phyloP scores from a whole-genome alignment of 192 early-diverging fungal genomes.

The Backusella parvicylindrica region DNA sequence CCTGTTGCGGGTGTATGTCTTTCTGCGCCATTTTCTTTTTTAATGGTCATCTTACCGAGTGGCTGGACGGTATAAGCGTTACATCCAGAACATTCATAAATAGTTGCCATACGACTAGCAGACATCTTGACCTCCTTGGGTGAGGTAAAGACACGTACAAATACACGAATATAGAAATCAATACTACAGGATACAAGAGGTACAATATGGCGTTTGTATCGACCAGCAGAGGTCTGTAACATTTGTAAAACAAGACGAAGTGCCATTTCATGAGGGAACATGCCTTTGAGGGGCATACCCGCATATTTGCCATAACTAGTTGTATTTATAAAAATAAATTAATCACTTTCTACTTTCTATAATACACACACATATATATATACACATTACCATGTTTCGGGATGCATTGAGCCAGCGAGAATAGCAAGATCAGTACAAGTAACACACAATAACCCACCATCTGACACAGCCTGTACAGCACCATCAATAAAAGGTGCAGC shows the following conservation, averaged over 20 bases:
- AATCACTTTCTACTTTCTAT: no score
- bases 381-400: constrained; percentile 61
- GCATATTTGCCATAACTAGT: constrained; percentile 92
- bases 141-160: constrained; percentile 84
- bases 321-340: no score
- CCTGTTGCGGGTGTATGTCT: constrained; percentile 65
- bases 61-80: constrained; percentile 67
- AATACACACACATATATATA: neutral
- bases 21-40: constrained; percentile 50
- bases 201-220: constrained; percentile 81
- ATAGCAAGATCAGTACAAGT: constrained; percentile 98
- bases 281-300: constrained; percentile 80
- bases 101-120: constrained; percentile 75
- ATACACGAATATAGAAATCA: constrained; percentile 97
- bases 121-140: constrained; percentile 71
- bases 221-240: constrained; percentile 78
- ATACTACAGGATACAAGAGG: constrained; percentile 93
- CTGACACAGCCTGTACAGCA: constrained; percentile 84
- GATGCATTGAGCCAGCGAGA: constrained; percentile 86
- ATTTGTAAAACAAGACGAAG: constrained; percentile 86
- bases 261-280: constrained; percentile 94
- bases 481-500: constrained; percentile 95
- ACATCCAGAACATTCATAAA: constrained; percentile 88
- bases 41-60: constrained; percentile 59
- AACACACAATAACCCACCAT: constrained; percentile 89